These are phyloP conservation scores for Neoascochyta sp. DNA, from an alignment of 2,329 filamentous ascomycete genomes.

Conservation along the genomic window DNA sequence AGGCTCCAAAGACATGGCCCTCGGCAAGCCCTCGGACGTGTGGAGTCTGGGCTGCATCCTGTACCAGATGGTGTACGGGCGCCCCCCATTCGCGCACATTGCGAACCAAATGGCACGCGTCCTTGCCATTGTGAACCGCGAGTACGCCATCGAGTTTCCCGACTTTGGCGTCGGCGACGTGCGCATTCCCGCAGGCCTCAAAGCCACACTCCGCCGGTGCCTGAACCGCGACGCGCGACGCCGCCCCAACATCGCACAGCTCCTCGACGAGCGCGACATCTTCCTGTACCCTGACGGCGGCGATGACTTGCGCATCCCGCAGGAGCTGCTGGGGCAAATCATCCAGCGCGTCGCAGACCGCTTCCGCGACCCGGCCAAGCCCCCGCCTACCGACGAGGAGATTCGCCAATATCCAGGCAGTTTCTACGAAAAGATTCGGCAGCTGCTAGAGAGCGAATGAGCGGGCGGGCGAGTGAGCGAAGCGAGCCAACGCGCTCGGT, in stretches of 20 bases:
- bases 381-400: slow-evolving; percentile 56
- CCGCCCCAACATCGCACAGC: slow-evolving; percentile 55
- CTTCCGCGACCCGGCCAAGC: slow-evolving; percentile 51
- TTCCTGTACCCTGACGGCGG: slow-evolving; percentile 57
- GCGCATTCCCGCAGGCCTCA: slow-evolving; percentile 53
- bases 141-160: slow-evolving; percentile 69
- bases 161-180: slow-evolving; percentile 63
- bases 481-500: no score
- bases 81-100: slow-evolving; percentile 92
- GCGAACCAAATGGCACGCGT: slow-evolving; percentile 81
- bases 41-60: slow-evolving; percentile 96
- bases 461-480: no score
- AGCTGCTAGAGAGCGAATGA: slow-evolving; percentile 34
- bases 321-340: slow-evolving; percentile 59
- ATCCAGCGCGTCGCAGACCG: slow-evolving; percentile 58
- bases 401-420: slow-evolving; percentile 44
- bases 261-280: slow-evolving; percentile 54
- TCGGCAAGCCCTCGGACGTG: slow-evolving; percentile 92
- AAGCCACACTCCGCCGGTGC: slow-evolving; percentile 55
- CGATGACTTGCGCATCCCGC: slow-evolving; percentile 47
- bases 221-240: slow-evolving; percentile 56
- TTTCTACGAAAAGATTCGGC: slow-evolving; percentile 48
- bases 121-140: slow-evolving; percentile 78
- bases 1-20: slow-evolving; percentile 75
- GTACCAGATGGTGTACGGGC: slow-evolving; percentile 97